Percentiles rank a stretch among this genome's conserved stretches.
phyloP scores from a whole-genome alignment of 1,284 basidiomycete genomes.

The Heterobasidion parviporum region DNA sequence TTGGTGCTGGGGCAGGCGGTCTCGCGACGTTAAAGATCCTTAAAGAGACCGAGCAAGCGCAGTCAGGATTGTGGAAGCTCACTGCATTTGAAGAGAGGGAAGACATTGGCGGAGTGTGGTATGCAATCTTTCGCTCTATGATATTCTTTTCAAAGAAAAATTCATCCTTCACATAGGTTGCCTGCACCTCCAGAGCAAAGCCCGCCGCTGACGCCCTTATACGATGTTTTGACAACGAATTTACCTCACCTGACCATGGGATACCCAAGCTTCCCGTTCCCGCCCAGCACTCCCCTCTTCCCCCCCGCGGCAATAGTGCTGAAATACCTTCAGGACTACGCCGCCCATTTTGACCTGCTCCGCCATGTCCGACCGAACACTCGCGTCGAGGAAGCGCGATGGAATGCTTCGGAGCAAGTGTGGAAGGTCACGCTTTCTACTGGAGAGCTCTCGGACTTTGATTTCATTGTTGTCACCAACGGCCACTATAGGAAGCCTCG shows the following conservation, averaged over 20 bases:
- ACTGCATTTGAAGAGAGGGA: constrained; percentile 55
- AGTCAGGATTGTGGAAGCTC: constrained; percentile 47
- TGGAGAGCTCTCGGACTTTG: constrained; percentile 34
- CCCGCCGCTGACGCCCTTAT: constrained; percentile 59
- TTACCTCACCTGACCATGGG: constrained; percentile 71
- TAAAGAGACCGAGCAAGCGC: constrained; percentile 46
- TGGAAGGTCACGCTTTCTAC: constrained; percentile 42
- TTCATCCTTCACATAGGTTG: constrained; percentile 31
- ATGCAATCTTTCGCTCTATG: constrained; percentile 10
- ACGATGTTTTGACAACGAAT: constrained; percentile 71
- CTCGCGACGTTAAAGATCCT: constrained; percentile 59
- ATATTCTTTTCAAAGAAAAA: neutral
- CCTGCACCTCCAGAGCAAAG: constrained; percentile 41
- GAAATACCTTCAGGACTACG: constrained; percentile 54
- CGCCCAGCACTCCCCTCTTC: constrained; percentile 61
- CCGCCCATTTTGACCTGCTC: constrained; percentile 44
- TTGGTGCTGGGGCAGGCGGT: constrained; percentile 64
- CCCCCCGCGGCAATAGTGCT: constrained; percentile 50
- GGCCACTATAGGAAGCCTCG: constrained; percentile 63
- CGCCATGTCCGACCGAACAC: constrained; percentile 49
- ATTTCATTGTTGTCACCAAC: constrained; percentile 62
- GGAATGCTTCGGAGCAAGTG: constrained; percentile 23
- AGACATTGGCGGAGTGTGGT: constrained; percentile 70
- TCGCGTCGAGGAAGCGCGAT: constrained; percentile 34
- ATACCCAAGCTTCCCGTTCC: constrained; percentile 53